phyloP scores from a whole-genome alignment of 169 alveolate species.

The Cryptosporidium muris region DNA sequence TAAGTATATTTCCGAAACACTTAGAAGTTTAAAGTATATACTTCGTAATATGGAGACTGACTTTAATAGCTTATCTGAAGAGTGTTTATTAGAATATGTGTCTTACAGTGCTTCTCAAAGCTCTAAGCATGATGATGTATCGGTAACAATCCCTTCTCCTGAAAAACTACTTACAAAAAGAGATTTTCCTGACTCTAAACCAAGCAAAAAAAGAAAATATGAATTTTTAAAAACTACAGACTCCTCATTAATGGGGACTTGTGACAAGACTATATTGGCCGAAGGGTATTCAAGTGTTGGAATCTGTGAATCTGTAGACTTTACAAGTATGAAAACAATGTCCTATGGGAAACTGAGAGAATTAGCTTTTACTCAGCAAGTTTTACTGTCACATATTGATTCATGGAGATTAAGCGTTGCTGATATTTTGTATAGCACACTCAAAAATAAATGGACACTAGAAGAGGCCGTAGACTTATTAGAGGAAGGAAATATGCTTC shows the following conservation, averaged over 20 bases:
- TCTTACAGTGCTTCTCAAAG: constrained; percentile 11
- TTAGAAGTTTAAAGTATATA: constrained; percentile 32
- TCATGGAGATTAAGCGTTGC: constrained; percentile 47
- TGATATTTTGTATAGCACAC: constrained; percentile 17
- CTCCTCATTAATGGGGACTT: background rate
- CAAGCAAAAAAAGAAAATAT: background rate
- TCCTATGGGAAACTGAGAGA: constrained; percentile 61
- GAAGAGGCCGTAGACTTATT: constrained; percentile 33
- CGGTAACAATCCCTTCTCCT: constrained; percentile 14
- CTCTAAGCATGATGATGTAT: background rate
- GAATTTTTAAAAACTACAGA: background rate
- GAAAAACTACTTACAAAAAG: background rate
- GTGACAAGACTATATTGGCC: too few relatives aligned
- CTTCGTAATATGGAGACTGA: constrained; percentile 65
- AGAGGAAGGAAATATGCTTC: constrained; percentile 22
- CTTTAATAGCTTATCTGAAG: constrained; percentile 49
- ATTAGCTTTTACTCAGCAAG: constrained; percentile 12
- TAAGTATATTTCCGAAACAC: background rate
- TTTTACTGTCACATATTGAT: constrained; percentile 16
- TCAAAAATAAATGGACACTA: constrained; percentile 33
- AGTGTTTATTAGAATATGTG: constrained; percentile 38
- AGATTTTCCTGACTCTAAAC: background rate
- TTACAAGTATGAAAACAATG: background rate
- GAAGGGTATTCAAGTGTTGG: too few relatives aligned
- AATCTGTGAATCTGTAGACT: too few relatives aligned